A percentile compares a stretch with the other conserved stretches of the same genome.
Evolutionary conservation across 257 asterid species (phyloP).

Genomic region (Forsythia suspensa): DNA sequence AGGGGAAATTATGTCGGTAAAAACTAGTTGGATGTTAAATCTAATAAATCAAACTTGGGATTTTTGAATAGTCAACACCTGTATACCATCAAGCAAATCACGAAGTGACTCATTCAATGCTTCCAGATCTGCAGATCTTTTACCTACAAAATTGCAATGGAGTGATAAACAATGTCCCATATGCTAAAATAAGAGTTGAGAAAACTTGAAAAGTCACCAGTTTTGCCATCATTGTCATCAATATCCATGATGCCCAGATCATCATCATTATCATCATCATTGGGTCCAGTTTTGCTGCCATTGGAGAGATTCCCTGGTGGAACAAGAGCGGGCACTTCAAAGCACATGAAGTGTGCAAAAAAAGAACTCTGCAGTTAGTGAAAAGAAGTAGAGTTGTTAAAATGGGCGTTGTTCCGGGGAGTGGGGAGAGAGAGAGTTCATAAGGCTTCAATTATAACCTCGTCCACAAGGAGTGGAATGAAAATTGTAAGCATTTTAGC

Average conservation of each 20-base stretch:
- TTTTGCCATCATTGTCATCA: conserved; percentile 46
- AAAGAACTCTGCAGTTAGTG: conserved; percentile 77
- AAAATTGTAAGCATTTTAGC: conserved; percentile 83
- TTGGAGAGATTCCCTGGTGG: conserved; percentile 37
- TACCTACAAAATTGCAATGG: conserved; percentile 43
- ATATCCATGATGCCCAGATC: conserved; percentile 74
- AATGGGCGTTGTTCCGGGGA: not conserved
- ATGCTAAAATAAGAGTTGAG: conserved; percentile 7
- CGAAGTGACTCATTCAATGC: conserved; percentile 84
- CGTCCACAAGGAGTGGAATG: conserved; percentile 93
- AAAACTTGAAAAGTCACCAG: conserved; percentile 40
- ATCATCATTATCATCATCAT: conserved; percentile 43
- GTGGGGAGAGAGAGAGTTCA: conserved; percentile 20
- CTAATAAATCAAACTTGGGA: conserved; percentile 13
- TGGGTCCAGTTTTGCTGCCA: conserved; percentile 50
- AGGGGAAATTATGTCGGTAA: conserved; percentile 7
- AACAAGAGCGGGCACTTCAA: conserved; percentile 39
- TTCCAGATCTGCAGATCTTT: conserved; percentile 57
- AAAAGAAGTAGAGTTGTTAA: conserved; percentile 10
- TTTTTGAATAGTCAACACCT: conserved; percentile 43
- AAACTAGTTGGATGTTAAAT: conserved; percentile 10
- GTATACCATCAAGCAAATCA: conserved; percentile 95
- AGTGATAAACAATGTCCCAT: conserved; percentile 25
- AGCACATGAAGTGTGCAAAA: conserved; percentile 97
- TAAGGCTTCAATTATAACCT: conserved; percentile 50